Percentiles rank a stretch among this genome's conserved stretches.
Conservation (phyloP, 208 protist species). For the Trypanosoma mega region DNA sequence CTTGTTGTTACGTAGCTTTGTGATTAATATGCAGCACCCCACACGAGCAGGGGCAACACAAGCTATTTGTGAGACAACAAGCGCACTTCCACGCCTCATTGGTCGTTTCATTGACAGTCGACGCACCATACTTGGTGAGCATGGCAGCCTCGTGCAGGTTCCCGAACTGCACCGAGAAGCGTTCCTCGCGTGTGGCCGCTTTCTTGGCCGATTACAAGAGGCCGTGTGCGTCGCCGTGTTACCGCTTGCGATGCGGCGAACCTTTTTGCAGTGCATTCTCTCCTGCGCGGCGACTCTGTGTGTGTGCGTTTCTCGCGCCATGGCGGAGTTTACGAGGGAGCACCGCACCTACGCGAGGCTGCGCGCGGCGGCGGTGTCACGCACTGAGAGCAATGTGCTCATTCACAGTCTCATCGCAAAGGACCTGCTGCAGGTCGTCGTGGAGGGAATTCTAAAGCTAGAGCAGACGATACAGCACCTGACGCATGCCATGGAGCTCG, state of each 20-base stretch:
- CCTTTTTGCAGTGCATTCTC: slow-evolving; percentile 53
- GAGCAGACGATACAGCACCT: slow-evolving; percentile 59
- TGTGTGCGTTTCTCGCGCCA: slow-evolving; percentile 53
- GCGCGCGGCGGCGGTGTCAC: slow-evolving; percentile 14
- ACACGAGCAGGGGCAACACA: slow-evolving; percentile 16
- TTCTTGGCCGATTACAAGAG: slow-evolving; percentile 52
- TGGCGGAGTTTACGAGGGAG: slow-evolving; percentile 43
- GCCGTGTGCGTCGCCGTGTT: slow-evolving; percentile 26
- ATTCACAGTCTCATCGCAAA: slow-evolving; percentile 35
- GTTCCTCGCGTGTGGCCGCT: slow-evolving; percentile 58
- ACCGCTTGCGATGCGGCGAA: slow-evolving; percentile 4
- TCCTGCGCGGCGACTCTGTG: slow-evolving; percentile 63
- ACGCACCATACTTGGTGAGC: slow-evolving; percentile 14
- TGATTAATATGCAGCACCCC: slow-evolving; percentile 45
- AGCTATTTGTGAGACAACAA: slow-evolving; percentile 32
- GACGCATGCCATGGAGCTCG: slow-evolving; percentile 16
- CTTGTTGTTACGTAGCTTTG: slow-evolving; percentile 60
- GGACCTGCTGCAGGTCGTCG: slow-evolving; percentile 68
- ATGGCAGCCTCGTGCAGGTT: slow-evolving; percentile 22
- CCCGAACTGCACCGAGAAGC: slow-evolving; percentile 46
- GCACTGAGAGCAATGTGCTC: slow-evolving; percentile 19
- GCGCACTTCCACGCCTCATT: slow-evolving; percentile 56
- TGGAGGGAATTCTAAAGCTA: slow-evolving; percentile 71
- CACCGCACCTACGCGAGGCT: slow-evolving; percentile 21
- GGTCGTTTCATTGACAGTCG: slow-evolving; percentile 25